Conservation (phyloP, 257 asterid genomes). For the Oldenlandia corymbosa region DNA sequence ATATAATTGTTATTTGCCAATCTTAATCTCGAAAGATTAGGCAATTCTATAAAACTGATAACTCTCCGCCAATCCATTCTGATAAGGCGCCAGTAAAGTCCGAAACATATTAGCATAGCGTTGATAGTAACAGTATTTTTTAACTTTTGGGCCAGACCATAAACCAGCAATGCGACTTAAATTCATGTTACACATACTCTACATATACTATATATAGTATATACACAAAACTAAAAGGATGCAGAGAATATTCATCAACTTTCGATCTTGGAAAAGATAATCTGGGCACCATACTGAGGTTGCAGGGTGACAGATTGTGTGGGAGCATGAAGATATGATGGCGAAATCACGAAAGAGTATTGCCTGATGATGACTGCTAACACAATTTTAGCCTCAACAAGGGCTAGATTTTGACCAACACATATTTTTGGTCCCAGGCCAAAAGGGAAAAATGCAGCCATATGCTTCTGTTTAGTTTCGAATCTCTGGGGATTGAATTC, state of each 20-base stretch:
- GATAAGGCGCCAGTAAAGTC: no score
- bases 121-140: no score
- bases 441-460: slow-evolving; percentile 59
- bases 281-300: slow-evolving; percentile 60
- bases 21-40: no score
- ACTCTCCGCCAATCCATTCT: no score
- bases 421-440: slow-evolving; percentile 61
- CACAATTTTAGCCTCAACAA: slow-evolving; percentile 53
- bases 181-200: no score
- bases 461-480: slow-evolving; percentile 37
- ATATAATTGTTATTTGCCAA: no score
- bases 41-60: no score
- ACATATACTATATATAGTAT: no score
- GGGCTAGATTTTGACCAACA: slow-evolving; percentile 67
- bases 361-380: slow-evolving; percentile 43
- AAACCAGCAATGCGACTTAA: no score
- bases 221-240: no score
- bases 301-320: slow-evolving; percentile 46
- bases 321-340: slow-evolving; percentile 69
- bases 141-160: no score
- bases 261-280: slow-evolving; percentile 38
- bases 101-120: no score
- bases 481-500: slow-evolving; percentile 64
- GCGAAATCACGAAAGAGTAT: slow-evolving; percentile 46
- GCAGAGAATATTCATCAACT: neutral